phyloP scores from a whole-genome alignment of 768 basidiomycete species.

The Hypsizygus marmoreus region DNA sequence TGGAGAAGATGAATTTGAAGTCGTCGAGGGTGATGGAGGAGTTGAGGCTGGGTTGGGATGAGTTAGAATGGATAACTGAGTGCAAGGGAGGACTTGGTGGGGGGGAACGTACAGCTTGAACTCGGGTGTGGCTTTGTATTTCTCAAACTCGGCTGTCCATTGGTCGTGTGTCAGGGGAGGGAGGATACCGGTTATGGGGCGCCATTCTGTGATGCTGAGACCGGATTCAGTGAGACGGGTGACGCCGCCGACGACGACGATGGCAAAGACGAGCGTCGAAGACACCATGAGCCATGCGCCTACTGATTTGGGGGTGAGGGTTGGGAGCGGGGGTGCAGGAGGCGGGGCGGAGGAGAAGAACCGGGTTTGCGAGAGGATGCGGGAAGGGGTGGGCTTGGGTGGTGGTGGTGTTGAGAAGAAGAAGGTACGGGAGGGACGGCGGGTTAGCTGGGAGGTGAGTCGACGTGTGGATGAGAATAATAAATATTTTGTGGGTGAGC shows the following conservation, averaged over 20 bases:
- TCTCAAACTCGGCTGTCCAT: conserved; percentile 89
- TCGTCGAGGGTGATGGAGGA: conserved; percentile 83
- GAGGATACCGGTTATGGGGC: conserved; percentile 84
- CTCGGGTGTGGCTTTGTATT: conserved; percentile 94
- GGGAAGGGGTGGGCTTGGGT: conserved; percentile 2
- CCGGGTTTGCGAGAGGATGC: neutral
- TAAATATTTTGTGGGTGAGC: conserved; percentile 4
- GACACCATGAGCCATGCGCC: conserved; percentile 86
- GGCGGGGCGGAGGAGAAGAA: conserved; percentile 10
- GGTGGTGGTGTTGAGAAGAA: too few relatives aligned
- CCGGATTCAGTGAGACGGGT: conserved; percentile 98
- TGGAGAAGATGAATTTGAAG: conserved; percentile 96
- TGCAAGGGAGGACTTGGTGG: neutral
- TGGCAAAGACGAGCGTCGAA: conserved; percentile 83
- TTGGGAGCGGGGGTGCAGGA: conserved; percentile 37
- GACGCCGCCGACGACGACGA: conserved; percentile 94
- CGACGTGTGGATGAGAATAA: too few relatives aligned
- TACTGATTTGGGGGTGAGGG: conserved; percentile 68
- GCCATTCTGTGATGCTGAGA: conserved; percentile 98
- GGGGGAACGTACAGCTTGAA: conserved; percentile 78
- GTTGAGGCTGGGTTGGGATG: conserved; percentile 84
- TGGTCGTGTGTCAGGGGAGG: conserved; percentile 77
- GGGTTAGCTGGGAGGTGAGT: too few relatives aligned
- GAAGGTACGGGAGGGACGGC: too few relatives aligned
- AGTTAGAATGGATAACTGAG: conserved; percentile 6